Evolutionary conservation across 306 rosid species (phyloP).

Genomic region (Lathyrus tuberosus): DNA sequence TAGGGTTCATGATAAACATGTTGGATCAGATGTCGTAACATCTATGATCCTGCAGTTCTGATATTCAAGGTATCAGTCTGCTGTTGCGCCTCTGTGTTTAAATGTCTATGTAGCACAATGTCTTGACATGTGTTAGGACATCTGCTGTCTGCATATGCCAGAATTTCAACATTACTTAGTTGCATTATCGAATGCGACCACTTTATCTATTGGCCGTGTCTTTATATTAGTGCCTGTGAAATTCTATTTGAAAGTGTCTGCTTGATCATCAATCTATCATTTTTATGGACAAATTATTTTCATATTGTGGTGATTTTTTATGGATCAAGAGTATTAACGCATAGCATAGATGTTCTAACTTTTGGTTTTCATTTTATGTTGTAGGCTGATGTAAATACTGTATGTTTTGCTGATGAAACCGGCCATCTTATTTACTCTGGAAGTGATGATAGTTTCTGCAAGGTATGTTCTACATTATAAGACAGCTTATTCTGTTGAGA

Average conservation of each 20-base stretch:
- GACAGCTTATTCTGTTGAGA: constrained; percentile 24
- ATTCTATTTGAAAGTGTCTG: constrained; percentile 2
- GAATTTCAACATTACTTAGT: too few species aligned
- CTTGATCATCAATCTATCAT: not conserved
- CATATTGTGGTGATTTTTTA: not conserved
- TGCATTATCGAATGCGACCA: constrained; percentile 24
- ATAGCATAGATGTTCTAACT: constrained; percentile 30
- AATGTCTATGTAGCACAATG: too few species aligned
- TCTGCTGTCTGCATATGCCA: too few species aligned
- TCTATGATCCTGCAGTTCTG: too few species aligned
- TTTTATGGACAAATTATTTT: constrained; percentile 14
- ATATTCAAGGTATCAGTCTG: too few species aligned
- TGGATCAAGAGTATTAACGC: not conserved
- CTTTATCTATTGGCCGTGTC: constrained; percentile 12
- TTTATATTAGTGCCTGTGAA: constrained; percentile 10
- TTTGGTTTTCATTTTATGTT: constrained; percentile 39
- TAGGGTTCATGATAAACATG: too few species aligned
- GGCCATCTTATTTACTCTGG: constrained; percentile 96
- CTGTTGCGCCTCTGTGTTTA: too few species aligned
- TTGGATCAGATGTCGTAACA: too few species aligned
- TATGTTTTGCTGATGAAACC: constrained; percentile 92
- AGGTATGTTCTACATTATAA: constrained; percentile 56
- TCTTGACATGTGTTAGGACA: too few species aligned
- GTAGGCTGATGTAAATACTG: constrained; percentile 94
- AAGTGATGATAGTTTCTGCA: constrained; percentile 92